Evolutionary conservation across 441 rosid genomes (phyloP).

Genomic region (Erodium trifolium): DNA sequence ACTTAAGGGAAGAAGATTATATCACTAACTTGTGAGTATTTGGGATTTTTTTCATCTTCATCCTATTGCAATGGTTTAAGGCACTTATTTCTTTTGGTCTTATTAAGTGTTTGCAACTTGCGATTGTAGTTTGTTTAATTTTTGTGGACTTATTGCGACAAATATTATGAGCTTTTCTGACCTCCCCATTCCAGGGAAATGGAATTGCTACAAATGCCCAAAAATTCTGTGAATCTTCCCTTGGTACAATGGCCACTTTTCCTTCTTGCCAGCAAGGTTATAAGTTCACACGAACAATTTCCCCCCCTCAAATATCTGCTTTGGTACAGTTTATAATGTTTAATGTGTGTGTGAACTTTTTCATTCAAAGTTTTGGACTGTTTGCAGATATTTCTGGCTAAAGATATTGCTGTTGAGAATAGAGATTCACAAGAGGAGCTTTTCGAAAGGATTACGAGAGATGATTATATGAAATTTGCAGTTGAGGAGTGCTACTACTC

Average conservation of each 20-base stretch:
- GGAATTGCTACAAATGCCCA: slow-evolving; percentile 95
- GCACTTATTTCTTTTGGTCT: neutral
- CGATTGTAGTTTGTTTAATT: slow-evolving; percentile 1
- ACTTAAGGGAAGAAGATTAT: slow-evolving; percentile 91
- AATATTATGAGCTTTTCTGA: slow-evolving; percentile 13
- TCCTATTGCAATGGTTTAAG: slow-evolving; percentile 10
- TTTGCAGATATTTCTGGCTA: slow-evolving; percentile 73
- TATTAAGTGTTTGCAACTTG: slow-evolving; percentile 2
- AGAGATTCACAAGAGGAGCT: slow-evolving; percentile 69
- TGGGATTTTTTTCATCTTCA: slow-evolving; percentile 7
- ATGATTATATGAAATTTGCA: slow-evolving; percentile 94
- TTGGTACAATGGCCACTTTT: slow-evolving; percentile 99
- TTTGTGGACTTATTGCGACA: slow-evolving; percentile 9
- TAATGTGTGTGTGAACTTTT: neutral
- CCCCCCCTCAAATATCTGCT: neutral
- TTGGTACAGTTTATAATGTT: slow-evolving; percentile 4
- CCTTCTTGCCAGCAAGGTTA: slow-evolving; percentile 97
- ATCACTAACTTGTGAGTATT: slow-evolving; percentile 65
- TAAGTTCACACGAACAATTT: neutral
- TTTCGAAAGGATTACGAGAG: slow-evolving; percentile 76
- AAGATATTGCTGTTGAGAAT: slow-evolving; percentile 72
- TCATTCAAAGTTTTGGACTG: slow-evolving; percentile 6
- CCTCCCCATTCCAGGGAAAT: slow-evolving; percentile 45
- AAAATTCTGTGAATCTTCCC: slow-evolving; percentile 73
- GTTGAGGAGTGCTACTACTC: slow-evolving; percentile 77